These are phyloP conservation scores for Syzygium syzygioides DNA, from an alignment of 441 rosid genomes.

Conservation along the genomic window DNA sequence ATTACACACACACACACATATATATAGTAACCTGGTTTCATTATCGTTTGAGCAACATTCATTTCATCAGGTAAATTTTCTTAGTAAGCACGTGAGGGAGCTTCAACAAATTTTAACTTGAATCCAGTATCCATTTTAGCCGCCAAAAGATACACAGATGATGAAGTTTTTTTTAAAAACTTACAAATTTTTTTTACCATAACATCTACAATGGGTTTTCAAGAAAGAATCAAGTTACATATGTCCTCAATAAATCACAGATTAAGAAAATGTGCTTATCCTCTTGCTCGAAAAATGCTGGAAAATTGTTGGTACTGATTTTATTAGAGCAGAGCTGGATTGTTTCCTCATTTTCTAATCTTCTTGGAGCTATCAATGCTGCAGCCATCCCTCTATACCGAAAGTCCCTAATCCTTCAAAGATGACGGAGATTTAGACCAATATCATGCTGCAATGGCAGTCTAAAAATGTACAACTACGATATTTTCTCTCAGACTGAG, in stretches of 20 bases:
- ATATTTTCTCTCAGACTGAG: not conserved
- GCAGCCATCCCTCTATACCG: not conserved
- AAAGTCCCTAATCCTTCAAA: not conserved
- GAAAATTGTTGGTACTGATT: not conserved
- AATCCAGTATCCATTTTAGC: not conserved
- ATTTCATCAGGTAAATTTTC: not conserved
- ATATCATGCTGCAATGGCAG: not conserved
- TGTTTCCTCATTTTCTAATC: not conserved
- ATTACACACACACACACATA: not conserved
- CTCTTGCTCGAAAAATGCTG: not conserved
- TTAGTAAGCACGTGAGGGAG: not conserved
- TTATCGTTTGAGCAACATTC: not conserved
- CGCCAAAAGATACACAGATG: not conserved
- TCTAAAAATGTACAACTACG: not conserved
- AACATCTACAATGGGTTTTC: not conserved
- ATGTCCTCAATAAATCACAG: not conserved
- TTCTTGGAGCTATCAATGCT: not conserved
- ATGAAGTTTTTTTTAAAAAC: not conserved
- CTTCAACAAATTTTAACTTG: not conserved
- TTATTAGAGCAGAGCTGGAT: not conserved
- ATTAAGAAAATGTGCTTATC: not conserved
- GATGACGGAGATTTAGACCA: not conserved
- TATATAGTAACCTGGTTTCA: not conserved
- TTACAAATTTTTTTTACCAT: not conserved
- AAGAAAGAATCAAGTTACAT: not conserved